These are phyloP conservation scores for Dalbergia oliveri DNA, from an alignment of 306 rosid species.

Conservation along the genomic window DNA sequence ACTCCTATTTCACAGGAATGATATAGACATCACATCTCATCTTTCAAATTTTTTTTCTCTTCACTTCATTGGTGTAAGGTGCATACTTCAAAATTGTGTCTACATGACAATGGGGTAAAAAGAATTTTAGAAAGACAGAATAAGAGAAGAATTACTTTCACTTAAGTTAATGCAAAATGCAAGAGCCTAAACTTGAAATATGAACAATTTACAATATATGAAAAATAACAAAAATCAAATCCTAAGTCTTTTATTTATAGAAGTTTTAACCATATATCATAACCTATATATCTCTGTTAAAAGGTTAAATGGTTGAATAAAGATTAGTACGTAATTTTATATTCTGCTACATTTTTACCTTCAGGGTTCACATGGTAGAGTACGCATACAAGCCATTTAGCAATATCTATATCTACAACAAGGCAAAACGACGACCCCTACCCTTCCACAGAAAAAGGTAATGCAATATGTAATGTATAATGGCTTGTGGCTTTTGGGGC, in stretches of 20 bases:
- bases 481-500: slow-evolving; percentile 38
- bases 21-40: neutral
- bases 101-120: neutral
- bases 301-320: no score
- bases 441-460: slow-evolving; percentile 35
- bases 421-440: slow-evolving; percentile 43
- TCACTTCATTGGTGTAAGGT: neutral
- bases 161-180: no score
- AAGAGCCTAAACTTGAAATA: no score
- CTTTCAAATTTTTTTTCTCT: neutral
- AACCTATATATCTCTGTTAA: no score
- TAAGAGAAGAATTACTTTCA: neutral
- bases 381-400: slow-evolving; percentile 22
- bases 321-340: no score
- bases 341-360: no score
- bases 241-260: no score
- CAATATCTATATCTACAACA: slow-evolving; percentile 27
- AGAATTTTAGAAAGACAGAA: neutral
- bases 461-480: slow-evolving; percentile 5
- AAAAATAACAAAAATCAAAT: no score
- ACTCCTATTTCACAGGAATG: neutral
- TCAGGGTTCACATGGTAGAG: neutral
- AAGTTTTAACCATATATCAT: no score
- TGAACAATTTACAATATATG: no score
- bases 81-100: neutral